A percentile compares a stretch with the other conserved stretches of the same genome.
Evolutionary conservation across 768 basidiomycete genomes (phyloP).

Genomic region (Suillus subaureus): DNA sequence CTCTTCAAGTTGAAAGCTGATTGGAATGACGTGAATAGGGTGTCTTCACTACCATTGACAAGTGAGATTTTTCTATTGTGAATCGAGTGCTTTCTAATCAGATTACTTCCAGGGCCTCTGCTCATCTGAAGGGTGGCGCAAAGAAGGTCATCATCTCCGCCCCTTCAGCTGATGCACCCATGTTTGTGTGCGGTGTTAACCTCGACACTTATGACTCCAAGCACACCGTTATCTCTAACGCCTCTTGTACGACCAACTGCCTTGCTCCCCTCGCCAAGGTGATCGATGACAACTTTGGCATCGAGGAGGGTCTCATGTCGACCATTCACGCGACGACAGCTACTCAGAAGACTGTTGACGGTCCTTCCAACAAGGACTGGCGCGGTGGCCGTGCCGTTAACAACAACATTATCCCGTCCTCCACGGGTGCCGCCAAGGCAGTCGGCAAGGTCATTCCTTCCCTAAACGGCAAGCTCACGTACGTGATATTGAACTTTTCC

Average conservation of each 20-base stretch:
- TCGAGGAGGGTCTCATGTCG: conserved; percentile 97
- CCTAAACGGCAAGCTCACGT: conserved; percentile 98
- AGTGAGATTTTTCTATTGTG: conserved; percentile 44
- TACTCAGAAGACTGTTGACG: conserved; percentile 94
- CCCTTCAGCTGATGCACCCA: conserved; percentile 94
- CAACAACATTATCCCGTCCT: conserved; percentile 99
- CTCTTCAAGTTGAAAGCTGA: conserved; percentile 11
- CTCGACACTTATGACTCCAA: conserved; percentile 88
- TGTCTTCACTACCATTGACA: conserved; percentile 96
- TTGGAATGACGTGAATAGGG: conserved; percentile 48
- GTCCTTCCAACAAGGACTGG: conserved; percentile 95
- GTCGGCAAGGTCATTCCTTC: conserved; percentile 97
- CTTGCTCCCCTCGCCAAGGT: conserved; percentile 99
- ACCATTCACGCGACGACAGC: conserved; percentile 97
- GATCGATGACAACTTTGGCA: conserved; percentile 95
- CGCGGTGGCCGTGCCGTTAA: conserved; percentile 94
- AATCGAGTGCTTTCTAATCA: conserved; percentile 4
- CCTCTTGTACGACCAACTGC: conserved; percentile 99
- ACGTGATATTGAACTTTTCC: conserved; percentile 30
- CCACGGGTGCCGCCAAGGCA: conserved; percentile 98
- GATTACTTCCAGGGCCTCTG: conserved; percentile 59
- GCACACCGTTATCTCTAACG: conserved; percentile 95
- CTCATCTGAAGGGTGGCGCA: conserved; percentile 97
- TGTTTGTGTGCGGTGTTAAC: conserved; percentile 96
- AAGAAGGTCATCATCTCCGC: conserved; percentile 99